phyloP scores from a whole-genome alignment of 805 yeast genomes.

The Suhomyces sp. region DNA sequence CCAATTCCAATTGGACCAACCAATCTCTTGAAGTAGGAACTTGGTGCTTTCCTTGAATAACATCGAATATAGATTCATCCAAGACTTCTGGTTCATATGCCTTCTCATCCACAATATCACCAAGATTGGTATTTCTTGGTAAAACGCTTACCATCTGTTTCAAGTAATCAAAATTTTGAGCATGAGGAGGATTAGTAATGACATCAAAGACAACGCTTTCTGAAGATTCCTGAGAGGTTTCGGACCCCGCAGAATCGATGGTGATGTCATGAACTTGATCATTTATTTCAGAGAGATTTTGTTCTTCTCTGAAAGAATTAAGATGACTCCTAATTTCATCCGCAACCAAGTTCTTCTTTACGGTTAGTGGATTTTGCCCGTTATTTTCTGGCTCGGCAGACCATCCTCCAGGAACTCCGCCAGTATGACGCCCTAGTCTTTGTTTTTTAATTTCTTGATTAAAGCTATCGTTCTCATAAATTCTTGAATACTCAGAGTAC shows the following conservation, averaged over 20 bases:
- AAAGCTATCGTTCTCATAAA: slow-evolving; percentile 30
- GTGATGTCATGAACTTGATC: slow-evolving; percentile 34
- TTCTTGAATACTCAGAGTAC: slow-evolving; percentile 23
- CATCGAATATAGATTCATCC: slow-evolving; percentile 34
- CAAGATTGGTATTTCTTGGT: slow-evolving; percentile 29
- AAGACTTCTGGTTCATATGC: slow-evolving; percentile 67
- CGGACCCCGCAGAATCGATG: slow-evolving; percentile 24
- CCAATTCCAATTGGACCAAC: slow-evolving; percentile 60
- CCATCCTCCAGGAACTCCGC: slow-evolving; percentile 42
- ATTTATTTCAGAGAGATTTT: slow-evolving; percentile 21
- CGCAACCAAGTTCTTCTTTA: slow-evolving; percentile 31
- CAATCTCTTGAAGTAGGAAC: slow-evolving; percentile 59
- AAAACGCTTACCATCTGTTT: slow-evolving; percentile 32
- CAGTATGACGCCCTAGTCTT: slow-evolving; percentile 26
- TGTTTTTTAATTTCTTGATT: slow-evolving; percentile 37
- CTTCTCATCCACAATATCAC: slow-evolving; percentile 54
- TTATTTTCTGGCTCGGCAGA: slow-evolving; percentile 14
- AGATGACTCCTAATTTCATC: slow-evolving; percentile 31
- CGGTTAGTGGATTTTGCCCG: slow-evolving; percentile 20
- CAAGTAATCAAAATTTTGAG: slow-evolving; percentile 32
- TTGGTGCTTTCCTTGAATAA: slow-evolving; percentile 41
- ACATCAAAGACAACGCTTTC: slow-evolving; percentile 14
- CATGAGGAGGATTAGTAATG: slow-evolving; percentile 8
- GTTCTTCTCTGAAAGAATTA: slow-evolving; percentile 19
- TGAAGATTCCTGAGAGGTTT: slow-evolving; percentile 12